phyloP scores from a whole-genome alignment of 805 yeast species.

The Spathaspora boniae region DNA sequence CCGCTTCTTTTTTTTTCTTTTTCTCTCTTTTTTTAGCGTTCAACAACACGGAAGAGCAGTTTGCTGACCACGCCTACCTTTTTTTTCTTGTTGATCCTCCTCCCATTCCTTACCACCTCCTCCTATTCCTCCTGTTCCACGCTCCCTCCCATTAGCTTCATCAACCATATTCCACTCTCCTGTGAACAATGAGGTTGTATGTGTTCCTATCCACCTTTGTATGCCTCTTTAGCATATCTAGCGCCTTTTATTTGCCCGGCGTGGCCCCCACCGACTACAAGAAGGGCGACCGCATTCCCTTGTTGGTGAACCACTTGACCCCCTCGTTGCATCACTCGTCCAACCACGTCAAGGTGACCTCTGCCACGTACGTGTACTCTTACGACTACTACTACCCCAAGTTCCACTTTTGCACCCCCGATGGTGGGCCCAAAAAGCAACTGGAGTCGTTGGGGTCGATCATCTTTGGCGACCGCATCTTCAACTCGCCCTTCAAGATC shows the following conservation, averaged over 20 bases:
- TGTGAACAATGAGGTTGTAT: constrained; percentile 10
- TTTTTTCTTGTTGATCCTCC: too few relatives aligned
- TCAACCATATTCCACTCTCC: background rate
- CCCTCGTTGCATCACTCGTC: constrained; percentile 55
- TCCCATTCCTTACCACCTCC: too few relatives aligned
- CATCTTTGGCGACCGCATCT: constrained; percentile 92
- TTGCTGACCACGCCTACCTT: too few relatives aligned
- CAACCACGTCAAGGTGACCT: constrained; percentile 26
- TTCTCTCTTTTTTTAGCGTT: background rate
- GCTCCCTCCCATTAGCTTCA: background rate
- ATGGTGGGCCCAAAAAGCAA: constrained; percentile 62
- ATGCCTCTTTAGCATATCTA: constrained; percentile 16
- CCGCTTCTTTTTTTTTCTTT: background rate
- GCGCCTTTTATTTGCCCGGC: constrained; percentile 88
- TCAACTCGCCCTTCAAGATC: constrained; percentile 83
- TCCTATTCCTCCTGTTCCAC: too few relatives aligned
- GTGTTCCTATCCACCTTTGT: constrained; percentile 15
- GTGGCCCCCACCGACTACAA: constrained; percentile 90
- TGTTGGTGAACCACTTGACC: constrained; percentile 86
- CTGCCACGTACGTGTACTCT: constrained; percentile 61
- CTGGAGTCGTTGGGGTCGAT: constrained; percentile 90
- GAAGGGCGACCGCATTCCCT: constrained; percentile 66
- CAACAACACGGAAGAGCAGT: constrained; percentile 1
- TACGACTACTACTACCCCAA: constrained; percentile 81
- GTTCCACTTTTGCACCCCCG: constrained; percentile 81